Percentiles rank a stretch among this genome's conserved stretches.
Conservation (phyloP, 2,329 filamentous ascomycete species). For the Emydomyces testavorans region DNA sequence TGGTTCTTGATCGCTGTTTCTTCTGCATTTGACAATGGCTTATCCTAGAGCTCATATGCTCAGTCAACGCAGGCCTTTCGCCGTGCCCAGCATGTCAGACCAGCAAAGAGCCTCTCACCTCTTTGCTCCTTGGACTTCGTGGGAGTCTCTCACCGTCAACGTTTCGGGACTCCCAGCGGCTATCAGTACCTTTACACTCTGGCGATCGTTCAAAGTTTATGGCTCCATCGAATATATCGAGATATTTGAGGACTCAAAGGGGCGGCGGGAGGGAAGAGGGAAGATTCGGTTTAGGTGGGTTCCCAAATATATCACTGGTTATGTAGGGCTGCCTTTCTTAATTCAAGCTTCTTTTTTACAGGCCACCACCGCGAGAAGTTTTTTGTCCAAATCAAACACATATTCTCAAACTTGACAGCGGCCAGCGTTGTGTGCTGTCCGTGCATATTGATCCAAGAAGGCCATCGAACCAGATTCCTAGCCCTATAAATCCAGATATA, state of each 20-base stretch:
- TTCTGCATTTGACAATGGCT: slow-evolving; percentile 1
- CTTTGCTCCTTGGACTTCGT: slow-evolving; percentile 27
- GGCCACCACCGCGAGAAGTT: slow-evolving; percentile 41
- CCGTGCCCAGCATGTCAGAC: slow-evolving; percentile 3
- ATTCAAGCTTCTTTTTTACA: slow-evolving; percentile 13
- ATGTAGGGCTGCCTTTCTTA: neutral
- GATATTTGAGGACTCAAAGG: slow-evolving; percentile 37
- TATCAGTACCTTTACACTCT: slow-evolving; percentile 35
- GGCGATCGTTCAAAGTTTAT: slow-evolving; percentile 41
- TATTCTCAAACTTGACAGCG: slow-evolving; percentile 22
- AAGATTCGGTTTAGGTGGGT: slow-evolving; percentile 44
- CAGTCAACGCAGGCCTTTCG: neutral
- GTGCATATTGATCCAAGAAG: slow-evolving; percentile 21
- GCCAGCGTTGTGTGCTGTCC: slow-evolving; percentile 17
- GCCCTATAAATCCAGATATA: slow-evolving; percentile 26
- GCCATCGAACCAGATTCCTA: slow-evolving; percentile 21
- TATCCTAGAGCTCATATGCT: neutral
- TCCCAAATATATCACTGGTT: neutral
- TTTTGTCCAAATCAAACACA: slow-evolving; percentile 40
- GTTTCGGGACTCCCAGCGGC: slow-evolving; percentile 28
- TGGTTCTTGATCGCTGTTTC: neutral
- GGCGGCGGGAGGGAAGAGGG: slow-evolving; percentile 34
- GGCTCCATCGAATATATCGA: slow-evolving; percentile 49
- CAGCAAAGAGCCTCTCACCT: slow-evolving; percentile 7
- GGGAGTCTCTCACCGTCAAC: slow-evolving; percentile 31